These are phyloP conservation scores for Aspergillus tamarii DNA, from an alignment of 2,329 filamentous ascomycete species.

Conservation along the genomic window DNA sequence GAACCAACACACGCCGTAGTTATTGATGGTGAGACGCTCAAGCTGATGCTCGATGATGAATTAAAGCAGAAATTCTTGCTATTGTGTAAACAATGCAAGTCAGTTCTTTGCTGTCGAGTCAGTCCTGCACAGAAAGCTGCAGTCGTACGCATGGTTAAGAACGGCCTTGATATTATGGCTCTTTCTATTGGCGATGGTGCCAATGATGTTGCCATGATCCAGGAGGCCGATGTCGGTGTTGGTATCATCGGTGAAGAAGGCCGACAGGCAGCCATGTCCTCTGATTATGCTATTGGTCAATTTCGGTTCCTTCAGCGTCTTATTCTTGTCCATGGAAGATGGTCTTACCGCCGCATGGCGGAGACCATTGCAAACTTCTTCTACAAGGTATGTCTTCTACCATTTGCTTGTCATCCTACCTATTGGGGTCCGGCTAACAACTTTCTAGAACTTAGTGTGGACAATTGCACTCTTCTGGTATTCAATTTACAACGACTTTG, in stretches of 20 bases:
- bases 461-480: conserved; percentile 97
- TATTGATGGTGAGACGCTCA: conserved; percentile 91
- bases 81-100: conserved; percentile 94
- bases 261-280: conserved; percentile 91
- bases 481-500: conserved; percentile 92
- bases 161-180: conserved; percentile 93
- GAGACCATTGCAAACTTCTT: conserved; percentile 99
- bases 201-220: conserved; percentile 97
- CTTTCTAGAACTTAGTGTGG: conserved; percentile 84
- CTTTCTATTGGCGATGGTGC: conserved; percentile 90
- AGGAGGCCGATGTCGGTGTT: conserved; percentile 94
- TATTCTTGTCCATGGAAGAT: conserved; percentile 86
- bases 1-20: conserved; percentile 87
- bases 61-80: conserved; percentile 91
- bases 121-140: conserved; percentile 95
- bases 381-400: conserved; percentile 71
- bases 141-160: conserved; percentile 95
- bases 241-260: conserved; percentile 94
- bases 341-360: conserved; percentile 92
- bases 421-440: conserved; percentile 11
- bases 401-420: neutral
- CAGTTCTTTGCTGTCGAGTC: conserved; percentile 95
- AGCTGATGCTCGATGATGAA: conserved; percentile 79
- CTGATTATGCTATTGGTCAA: conserved; percentile 92
- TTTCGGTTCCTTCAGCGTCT: conserved; percentile 86